These are phyloP conservation scores for Drechslerella coelobrocha DNA, from an alignment of 2,329 filamentous ascomycete genomes.

Conservation along the genomic window DNA sequence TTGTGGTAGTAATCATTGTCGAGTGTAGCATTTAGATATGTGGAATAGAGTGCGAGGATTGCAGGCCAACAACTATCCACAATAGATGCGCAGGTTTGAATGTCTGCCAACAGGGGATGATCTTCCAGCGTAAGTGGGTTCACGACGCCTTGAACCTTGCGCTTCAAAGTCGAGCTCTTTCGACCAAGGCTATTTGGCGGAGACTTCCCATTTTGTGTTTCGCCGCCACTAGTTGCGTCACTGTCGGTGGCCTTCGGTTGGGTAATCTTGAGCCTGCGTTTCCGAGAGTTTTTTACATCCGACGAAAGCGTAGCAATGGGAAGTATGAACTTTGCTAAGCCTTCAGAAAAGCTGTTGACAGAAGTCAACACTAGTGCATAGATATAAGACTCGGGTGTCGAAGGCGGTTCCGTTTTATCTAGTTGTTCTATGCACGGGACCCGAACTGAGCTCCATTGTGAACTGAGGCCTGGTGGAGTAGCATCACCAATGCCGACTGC, in stretches of 20 bases:
- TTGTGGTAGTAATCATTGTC: constrained; percentile 94
- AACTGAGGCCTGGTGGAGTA: constrained; percentile 78
- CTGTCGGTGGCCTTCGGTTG: constrained; percentile 44
- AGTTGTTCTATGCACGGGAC: constrained; percentile 91
- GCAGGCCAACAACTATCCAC: constrained; percentile 96
- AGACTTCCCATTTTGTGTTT: constrained; percentile 52
- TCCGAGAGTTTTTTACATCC: constrained; percentile 66
- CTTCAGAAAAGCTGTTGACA: constrained; percentile 87
- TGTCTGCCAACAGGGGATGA: constrained; percentile 73
- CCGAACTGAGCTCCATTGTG: constrained; percentile 86
- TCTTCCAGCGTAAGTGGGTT: constrained; percentile 81
- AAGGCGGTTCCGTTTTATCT: constrained; percentile 85
- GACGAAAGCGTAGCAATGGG: constrained; percentile 80
- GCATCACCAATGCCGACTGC: constrained; percentile 71
- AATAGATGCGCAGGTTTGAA: constrained; percentile 79
- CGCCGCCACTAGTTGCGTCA: constrained; percentile 47
- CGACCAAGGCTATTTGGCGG: constrained; percentile 50
- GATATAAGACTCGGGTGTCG: constrained; percentile 88
- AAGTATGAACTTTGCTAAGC: constrained; percentile 88
- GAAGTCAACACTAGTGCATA: constrained; percentile 89
- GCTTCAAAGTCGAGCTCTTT: constrained; percentile 56
- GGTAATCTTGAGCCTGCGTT: constrained; percentile 57
- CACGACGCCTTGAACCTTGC: constrained; percentile 75
- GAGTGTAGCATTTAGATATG: constrained; percentile 87
- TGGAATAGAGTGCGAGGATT: constrained; percentile 90